Percentiles rank a stretch among this genome's conserved stretches.
phyloP scores from a whole-genome alignment of 1,284 basidiomycete species.

The Inonotus hispidus region DNA sequence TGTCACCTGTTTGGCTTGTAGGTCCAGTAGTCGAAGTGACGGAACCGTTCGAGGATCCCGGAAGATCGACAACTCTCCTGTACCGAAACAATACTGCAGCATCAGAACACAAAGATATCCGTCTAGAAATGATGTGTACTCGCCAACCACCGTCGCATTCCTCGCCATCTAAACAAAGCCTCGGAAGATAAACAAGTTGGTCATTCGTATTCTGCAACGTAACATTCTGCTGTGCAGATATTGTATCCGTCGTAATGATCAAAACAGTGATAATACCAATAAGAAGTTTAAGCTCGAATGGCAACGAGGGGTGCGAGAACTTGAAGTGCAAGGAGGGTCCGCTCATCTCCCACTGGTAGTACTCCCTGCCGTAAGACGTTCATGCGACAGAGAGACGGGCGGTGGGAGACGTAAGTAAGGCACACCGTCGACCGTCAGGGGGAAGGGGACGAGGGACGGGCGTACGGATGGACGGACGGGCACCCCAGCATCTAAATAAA shows the following conservation, averaged over 20 bases:
- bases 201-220: constrained; percentile 36
- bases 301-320: not conserved
- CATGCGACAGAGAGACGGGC: not conserved
- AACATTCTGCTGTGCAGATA: constrained; percentile 28
- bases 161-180: constrained; percentile 34
- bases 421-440: not conserved
- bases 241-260: not conserved
- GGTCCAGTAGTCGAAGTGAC: constrained; percentile 37
- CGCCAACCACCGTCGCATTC: constrained; percentile 44
- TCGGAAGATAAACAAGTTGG: constrained; percentile 46
- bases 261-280: not conserved
- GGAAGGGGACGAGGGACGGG: not conserved
- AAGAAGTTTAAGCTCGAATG: not conserved
- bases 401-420: not conserved
- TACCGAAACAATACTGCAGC: constrained; percentile 20
- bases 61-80: constrained; percentile 13
- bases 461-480: too few species aligned
- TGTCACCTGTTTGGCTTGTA: constrained; percentile 30
- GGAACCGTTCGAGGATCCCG: constrained; percentile 15
- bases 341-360: constrained; percentile 1
- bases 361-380: not conserved
- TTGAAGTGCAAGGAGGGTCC: not conserved
- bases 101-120: constrained; percentile 28
- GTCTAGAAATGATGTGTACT: constrained; percentile 19
- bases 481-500: not conserved